Percentiles rank a stretch among this genome's conserved stretches.
Evolutionary conservation across 345 rosid species (phyloP).

Genomic region (Pseudoturritis turrita): DNA sequence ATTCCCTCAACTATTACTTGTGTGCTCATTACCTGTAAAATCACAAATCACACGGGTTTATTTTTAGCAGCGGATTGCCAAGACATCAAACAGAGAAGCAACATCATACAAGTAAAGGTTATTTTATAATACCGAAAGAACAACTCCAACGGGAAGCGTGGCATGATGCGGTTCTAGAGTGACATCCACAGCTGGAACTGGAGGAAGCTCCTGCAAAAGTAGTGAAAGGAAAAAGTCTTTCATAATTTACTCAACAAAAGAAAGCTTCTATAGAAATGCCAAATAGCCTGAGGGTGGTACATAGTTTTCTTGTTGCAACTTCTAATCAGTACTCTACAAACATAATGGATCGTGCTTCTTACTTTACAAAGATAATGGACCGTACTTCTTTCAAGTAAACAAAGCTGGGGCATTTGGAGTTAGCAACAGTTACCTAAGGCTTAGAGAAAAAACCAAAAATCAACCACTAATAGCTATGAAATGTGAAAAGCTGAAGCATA

Average conservation of each 20-base stretch:
- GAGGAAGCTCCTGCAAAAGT: conserved; percentile 64
- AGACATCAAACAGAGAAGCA: conserved; percentile 11
- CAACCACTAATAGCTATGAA: not conserved
- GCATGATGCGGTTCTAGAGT: conserved; percentile 60
- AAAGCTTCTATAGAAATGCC: not conserved
- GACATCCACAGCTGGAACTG: conserved; percentile 66
- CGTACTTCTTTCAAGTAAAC: not conserved
- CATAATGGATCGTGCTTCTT: not conserved
- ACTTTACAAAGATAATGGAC: not conserved
- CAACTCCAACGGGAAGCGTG: conserved; percentile 72
- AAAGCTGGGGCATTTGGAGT: not conserved
- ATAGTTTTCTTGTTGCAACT: not conserved
- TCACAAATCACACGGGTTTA: not conserved
- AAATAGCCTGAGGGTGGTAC: not conserved
- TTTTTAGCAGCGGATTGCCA: not conserved
- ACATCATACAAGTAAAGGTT: not conserved
- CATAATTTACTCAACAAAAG: not conserved
- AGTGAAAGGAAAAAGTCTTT: not conserved
- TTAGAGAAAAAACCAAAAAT: not conserved
- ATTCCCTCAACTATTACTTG: conserved; percentile 88
- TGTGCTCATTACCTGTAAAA: conserved; percentile 52
- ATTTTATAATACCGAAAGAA: conserved; percentile 54
- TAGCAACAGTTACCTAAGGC: not conserved
- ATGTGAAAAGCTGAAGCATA: conserved; percentile 8
- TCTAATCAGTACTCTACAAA: not conserved